Base-by-base conservation (phyloP, 768 basidiomycete genomes). In the Lentinula aciculospora region DNA sequence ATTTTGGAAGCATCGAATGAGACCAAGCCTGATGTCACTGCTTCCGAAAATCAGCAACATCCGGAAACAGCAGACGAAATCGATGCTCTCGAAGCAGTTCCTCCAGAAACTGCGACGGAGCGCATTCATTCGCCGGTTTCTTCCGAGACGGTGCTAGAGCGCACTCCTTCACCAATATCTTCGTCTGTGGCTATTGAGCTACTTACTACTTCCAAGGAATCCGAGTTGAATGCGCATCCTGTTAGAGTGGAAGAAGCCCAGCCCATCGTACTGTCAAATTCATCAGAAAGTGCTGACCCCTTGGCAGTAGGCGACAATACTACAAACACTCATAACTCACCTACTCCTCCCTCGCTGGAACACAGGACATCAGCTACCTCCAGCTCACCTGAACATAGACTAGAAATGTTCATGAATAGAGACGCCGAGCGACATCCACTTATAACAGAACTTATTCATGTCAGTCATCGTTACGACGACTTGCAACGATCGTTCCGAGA, bases 401-500 rank as follows among this genome's bases (percentile, higher is more conserved):
- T 29, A 23, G 49, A 36, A 21, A 48, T 29, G 25, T 8, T 13
- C 29, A 17, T 19, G 3, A 2, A 36, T 15, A 13, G n/a, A 39
- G 36, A 13, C 45, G 19, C 25, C 23, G 37, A 56, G 8, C 59
- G 48, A 8, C 74, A 72, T 54, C 71, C 71, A 2, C 73, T 87
- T 9, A 71, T 89, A 4, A 65, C 69, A 0, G 75, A 77, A 10
- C 75, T 89, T 0, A 64, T 61, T 0, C 62, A 67, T 19, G 75
- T 79, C 13, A 75, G 72, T 56, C 71, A 75, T 37, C 82, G 87
- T 5, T 89, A 89, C 62, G 81, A 84, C 45, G 67, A 73, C 15
- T 67, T 89, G 1, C 86, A 86, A 62, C 77, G 75, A 1, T 74
- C 81, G 0, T 87, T 90, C 68, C 79, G 83, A 2, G 85, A 86